Evolutionary conservation across 768 basidiomycete genomes (phyloP), one percentile per base, ranked within the genome.

Genomic region (Cubamyces sp.): DNA sequence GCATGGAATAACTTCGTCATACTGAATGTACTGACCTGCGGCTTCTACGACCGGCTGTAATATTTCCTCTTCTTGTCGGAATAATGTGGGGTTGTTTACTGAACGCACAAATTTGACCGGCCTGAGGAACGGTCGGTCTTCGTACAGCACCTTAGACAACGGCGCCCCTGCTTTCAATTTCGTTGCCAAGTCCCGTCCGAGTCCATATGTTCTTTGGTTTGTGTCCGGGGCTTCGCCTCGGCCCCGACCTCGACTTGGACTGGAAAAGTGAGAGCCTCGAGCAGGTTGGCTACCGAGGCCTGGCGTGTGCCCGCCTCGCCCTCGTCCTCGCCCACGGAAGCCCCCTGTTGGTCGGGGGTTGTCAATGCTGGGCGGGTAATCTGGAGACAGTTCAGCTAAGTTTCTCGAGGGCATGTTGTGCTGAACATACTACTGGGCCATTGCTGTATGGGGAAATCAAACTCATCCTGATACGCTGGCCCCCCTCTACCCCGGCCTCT

Each of bases 101-200:
- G 88, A 84, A 18, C 78, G 84, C 14, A 93, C 89, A 65, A 94
- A 93, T 14, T 75, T 74, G 65, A 94, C 76, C 0, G 91, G 91
- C n/a, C 78, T 77, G 18, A 92, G 76, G 0, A 85, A 75, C 1
- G 88, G 90, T 28, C 91, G 75, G 41, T 85, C 82, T 25, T 80
- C 74, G 61, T 82, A 79, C 8, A 90, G 75, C 45, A 87, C 68
- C 23, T 76, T 79, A 1, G 88, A 88, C 18, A 88, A 74, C 4
- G 86, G 76, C 2, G 80, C 80, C 48, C 80, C 77, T n/a, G 72
- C 67, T 12, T 75, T 71, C 19, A 75, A 64, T 66, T 74, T 77
- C 39, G 72, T 73, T 12, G 53, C 37, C 1, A 69, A 39, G 23
- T 64, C 62, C 15, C 60, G 64, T 2, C 65, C 61, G 21, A 60